phyloP scores from a whole-genome alignment of 352 stramenopile species.

The Pythium chondricola region DNA sequence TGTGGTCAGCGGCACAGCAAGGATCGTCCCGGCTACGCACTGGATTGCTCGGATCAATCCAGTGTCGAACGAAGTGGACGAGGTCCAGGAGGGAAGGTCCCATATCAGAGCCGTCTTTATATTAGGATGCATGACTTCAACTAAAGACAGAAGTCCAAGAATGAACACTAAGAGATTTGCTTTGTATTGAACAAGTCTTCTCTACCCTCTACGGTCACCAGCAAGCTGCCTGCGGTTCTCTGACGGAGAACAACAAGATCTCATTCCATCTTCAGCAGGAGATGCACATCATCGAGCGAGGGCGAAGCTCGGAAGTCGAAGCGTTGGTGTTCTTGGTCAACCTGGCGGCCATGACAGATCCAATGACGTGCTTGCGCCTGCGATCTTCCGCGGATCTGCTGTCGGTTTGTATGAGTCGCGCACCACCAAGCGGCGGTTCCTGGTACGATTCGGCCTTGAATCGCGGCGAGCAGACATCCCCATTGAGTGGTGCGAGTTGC shows the following conservation, averaged over 20 bases:
- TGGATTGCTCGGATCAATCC: too few species aligned
- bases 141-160: too few species aligned
- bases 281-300: slow-evolving; percentile 1
- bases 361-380: slow-evolving; percentile 2
- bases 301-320: slow-evolving; percentile 4
- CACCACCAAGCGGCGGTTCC: background rate
- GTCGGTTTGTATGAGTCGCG: background rate
- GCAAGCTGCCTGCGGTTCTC: too few species aligned
- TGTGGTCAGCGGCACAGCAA: too few species aligned
- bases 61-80: too few species aligned
- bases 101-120: too few species aligned
- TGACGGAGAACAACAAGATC: background rate
- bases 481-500: background rate
- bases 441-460: background rate
- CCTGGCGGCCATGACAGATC: slow-evolving; percentile 8
- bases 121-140: too few species aligned
- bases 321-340: slow-evolving; percentile 9
- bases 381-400: background rate
- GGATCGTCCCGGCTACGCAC: too few species aligned
- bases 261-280: slow-evolving; percentile 4
- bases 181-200: too few species aligned
- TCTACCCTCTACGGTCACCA: too few species aligned
- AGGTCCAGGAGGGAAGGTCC: too few species aligned
- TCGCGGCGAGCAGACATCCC: background rate
- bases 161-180: too few species aligned